A percentile compares a stretch with the other conserved stretches of the same genome.
These are phyloP conservation scores for Kuraishia ogatae DNA, from an alignment of 805 yeast species.

Conservation along the genomic window DNA sequence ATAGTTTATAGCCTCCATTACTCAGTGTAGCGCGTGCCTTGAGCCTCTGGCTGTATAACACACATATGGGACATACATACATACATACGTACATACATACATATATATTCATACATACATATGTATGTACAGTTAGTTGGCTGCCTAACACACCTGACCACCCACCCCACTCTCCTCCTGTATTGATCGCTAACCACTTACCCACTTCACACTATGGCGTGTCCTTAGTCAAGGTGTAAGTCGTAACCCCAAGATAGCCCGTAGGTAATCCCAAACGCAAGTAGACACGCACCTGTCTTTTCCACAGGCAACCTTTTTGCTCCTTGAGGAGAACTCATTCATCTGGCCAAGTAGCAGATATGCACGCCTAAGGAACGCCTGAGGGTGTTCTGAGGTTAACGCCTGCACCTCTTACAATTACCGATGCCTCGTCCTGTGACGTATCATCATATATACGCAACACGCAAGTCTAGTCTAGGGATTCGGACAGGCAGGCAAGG, in stretches of 20 bases:
- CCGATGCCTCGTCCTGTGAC: too few species aligned
- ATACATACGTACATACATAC: background rate
- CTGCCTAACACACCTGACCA: background rate
- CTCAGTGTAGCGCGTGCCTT: background rate
- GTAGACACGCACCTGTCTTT: too few species aligned
- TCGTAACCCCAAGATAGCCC: too few species aligned
- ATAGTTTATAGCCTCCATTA: background rate
- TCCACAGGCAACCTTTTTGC: background rate
- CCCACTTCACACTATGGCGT: too few species aligned
- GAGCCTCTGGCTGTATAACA: background rate
- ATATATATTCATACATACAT: background rate
- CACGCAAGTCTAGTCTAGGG: too few species aligned
- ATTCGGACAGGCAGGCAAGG: background rate
- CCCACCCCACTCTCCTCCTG: background rate
- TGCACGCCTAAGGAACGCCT: background rate
- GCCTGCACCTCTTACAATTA: background rate
- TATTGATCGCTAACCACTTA: too few species aligned
- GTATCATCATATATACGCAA: too few species aligned
- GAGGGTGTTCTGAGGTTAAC: background rate
- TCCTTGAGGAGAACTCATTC: background rate
- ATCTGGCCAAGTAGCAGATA: background rate
- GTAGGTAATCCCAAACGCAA: too few species aligned
- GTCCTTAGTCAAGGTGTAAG: too few species aligned
- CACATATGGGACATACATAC: background rate
- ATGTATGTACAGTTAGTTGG: too few species aligned